A percentile compares a stretch with the other conserved stretches of the same genome.
Evolutionary conservation across 2,329 filamentous ascomycete genomes (phyloP).

Genomic region (Furcasterigmium furcatum): DNA sequence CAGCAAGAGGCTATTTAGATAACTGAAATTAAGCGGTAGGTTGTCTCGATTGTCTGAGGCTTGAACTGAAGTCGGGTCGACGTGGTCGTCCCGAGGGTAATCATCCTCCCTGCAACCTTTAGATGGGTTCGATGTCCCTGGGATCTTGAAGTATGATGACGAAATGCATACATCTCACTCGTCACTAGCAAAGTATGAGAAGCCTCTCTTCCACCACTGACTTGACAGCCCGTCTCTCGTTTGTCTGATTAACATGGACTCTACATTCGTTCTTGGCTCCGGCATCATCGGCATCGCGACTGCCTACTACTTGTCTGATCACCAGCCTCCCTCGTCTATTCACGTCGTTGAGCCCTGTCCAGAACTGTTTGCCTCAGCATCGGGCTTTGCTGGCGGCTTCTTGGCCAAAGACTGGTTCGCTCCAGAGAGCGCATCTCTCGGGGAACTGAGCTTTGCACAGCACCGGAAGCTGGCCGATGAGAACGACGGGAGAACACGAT

Average conservation of each 20-base stretch:
- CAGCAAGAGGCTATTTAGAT: too few species aligned
- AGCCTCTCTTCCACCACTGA: too few species aligned
- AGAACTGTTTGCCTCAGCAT: conserved; percentile 69
- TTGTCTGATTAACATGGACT: conserved; percentile 30
- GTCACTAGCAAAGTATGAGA: too few species aligned
- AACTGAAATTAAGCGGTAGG: too few species aligned
- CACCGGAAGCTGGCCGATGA: conserved; percentile 62
- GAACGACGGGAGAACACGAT: conserved; percentile 51
- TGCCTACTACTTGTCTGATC: conserved; percentile 66
- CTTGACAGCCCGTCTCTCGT: too few species aligned
- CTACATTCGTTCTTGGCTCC: conserved; percentile 64
- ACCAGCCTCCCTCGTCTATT: conserved; percentile 36
- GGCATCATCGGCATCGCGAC: conserved; percentile 69
- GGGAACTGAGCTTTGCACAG: conserved; percentile 64
- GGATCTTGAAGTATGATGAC: too few species aligned
- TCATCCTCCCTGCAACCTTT: too few species aligned
- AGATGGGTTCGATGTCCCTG: too few species aligned
- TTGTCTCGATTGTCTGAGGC: too few species aligned
- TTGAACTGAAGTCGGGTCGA: too few species aligned
- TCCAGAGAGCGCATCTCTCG: conserved; percentile 53
- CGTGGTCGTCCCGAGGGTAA: too few species aligned
- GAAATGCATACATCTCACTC: too few species aligned
- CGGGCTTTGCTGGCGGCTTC: conserved; percentile 72
- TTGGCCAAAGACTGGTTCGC: conserved; percentile 72
- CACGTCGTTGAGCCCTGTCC: conserved; percentile 44